Conservation (phyloP, 257 asterid species). For the Solanum chiquidenum region DNA sequence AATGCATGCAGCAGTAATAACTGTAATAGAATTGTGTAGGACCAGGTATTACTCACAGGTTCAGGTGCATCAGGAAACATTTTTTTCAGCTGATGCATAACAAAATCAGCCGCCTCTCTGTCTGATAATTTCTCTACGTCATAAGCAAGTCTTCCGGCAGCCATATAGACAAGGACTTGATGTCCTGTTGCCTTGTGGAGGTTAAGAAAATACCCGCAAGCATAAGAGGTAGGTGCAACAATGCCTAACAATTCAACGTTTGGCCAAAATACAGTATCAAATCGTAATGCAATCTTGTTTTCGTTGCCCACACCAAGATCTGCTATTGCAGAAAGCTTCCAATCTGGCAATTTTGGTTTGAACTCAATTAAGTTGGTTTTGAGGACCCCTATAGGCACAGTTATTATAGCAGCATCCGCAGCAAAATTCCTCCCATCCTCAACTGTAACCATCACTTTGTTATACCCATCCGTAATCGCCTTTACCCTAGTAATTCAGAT, state of each 20-base stretch:
- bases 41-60: constrained; percentile 55
- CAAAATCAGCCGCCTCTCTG: constrained; percentile 58
- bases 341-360: constrained; percentile 81
- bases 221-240: constrained; percentile 74
- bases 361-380: constrained; percentile 73
- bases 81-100: constrained; percentile 64
- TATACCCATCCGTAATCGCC: constrained; percentile 47
- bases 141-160: constrained; percentile 83
- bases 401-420: constrained; percentile 81
- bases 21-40: not conserved
- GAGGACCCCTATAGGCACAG: constrained; percentile 85
- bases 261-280: constrained; percentile 85
- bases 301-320: constrained; percentile 95
- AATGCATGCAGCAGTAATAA: not conserved
- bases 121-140: constrained; percentile 92
- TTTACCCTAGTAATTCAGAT: constrained; percentile 40
- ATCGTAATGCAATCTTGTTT: constrained; percentile 74
- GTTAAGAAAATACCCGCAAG: constrained; percentile 91
- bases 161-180: constrained; percentile 94
- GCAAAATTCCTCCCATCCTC: constrained; percentile 70
- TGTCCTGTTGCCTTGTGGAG: constrained; percentile 97
- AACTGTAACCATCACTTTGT: constrained; percentile 57
- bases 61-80: constrained; percentile 79
- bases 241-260: constrained; percentile 84
- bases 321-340: constrained; percentile 84